These are phyloP conservation scores for Nakazawaea ambrosiae DNA, from an alignment of 805 yeast genomes.

Conservation along the genomic window DNA sequence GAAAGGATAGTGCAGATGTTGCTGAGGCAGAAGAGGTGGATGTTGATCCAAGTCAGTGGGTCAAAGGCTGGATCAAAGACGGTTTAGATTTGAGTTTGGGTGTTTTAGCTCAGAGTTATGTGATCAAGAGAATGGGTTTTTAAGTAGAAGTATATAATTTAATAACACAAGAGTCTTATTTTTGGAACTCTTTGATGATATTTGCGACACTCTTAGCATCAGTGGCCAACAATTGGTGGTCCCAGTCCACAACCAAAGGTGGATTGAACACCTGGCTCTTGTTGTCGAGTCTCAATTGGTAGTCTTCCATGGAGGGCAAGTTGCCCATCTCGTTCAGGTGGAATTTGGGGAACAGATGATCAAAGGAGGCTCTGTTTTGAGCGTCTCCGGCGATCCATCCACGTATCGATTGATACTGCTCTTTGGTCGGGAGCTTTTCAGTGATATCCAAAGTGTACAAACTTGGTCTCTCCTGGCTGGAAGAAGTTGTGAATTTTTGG, in stretches of 20 bases:
- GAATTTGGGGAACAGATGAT: constrained; percentile 3
- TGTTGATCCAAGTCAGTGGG: constrained; percentile 79
- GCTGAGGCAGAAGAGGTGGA: constrained; percentile 20
- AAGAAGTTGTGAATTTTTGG: neutral
- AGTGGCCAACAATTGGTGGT: constrained; percentile 45
- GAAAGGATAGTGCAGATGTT: constrained; percentile 20
- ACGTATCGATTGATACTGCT: constrained; percentile 3
- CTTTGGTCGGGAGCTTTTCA: constrained; percentile 3
- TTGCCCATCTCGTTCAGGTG: neutral
- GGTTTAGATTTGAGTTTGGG: constrained; percentile 80
- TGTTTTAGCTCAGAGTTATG: constrained; percentile 83
- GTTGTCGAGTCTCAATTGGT: constrained; percentile 2
- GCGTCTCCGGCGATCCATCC: neutral
- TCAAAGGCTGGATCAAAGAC: constrained; percentile 68
- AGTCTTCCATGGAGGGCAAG: constrained; percentile 1
- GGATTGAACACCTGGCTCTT: constrained; percentile 24
- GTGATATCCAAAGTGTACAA: constrained; percentile 3
- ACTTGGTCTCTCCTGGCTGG: neutral
- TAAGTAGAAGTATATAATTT: constrained; percentile 15
- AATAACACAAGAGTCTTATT: neutral
- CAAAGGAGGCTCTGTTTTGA: constrained; percentile 1
- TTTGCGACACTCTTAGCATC: constrained; percentile 34
- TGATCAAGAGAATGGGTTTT: constrained; percentile 81
- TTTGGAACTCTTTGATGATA: constrained; percentile 19
- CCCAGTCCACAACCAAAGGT: constrained; percentile 61